Percentiles rank a stretch among this genome's conserved stretches.
Evolutionary conservation across 108 stramenopile species (phyloP).

Genomic region (Skeletonema costatum): DNA sequence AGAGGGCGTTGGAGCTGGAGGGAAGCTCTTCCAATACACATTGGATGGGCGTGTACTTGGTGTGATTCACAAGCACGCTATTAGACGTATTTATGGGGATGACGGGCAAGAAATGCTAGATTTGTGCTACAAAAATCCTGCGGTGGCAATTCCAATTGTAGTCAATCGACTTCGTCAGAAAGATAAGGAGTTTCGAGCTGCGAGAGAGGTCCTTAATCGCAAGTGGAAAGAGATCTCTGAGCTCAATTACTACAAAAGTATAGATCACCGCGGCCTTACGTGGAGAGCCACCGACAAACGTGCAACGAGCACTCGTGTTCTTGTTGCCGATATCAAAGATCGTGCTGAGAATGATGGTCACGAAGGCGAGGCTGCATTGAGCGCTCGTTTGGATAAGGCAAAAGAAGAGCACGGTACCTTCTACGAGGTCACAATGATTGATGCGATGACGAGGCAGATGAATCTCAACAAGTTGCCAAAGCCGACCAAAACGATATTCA

Average conservation of each 20-base stretch:
- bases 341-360: constrained; percentile 74
- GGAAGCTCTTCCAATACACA: constrained; percentile 72
- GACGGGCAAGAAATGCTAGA: constrained; percentile 93
- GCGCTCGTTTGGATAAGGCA: constrained; percentile 77
- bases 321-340: constrained; percentile 87
- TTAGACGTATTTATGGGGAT: constrained; percentile 95
- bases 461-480: constrained; percentile 79
- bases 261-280: constrained; percentile 87
- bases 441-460: constrained; percentile 48
- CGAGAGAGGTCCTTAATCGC: constrained; percentile 81
- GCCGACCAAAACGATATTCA: constrained; percentile 77
- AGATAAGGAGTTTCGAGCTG: constrained; percentile 88
- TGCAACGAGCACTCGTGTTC: constrained; percentile 80
- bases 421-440: constrained; percentile 83
- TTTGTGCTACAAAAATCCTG: constrained; percentile 93
- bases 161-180: constrained; percentile 97
- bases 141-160: constrained; percentile 94
- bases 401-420: constrained; percentile 88
- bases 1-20: constrained; percentile 64
- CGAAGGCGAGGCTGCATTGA: constrained; percentile 74
- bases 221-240: constrained; percentile 90
- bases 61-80: constrained; percentile 93
- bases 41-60: constrained; percentile 87
- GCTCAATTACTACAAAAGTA: constrained; percentile 82
- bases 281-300: constrained; percentile 86